These are phyloP conservation scores for Polychaeton citri DNA, from an alignment of 2,329 filamentous ascomycete species.

Conservation along the genomic window DNA sequence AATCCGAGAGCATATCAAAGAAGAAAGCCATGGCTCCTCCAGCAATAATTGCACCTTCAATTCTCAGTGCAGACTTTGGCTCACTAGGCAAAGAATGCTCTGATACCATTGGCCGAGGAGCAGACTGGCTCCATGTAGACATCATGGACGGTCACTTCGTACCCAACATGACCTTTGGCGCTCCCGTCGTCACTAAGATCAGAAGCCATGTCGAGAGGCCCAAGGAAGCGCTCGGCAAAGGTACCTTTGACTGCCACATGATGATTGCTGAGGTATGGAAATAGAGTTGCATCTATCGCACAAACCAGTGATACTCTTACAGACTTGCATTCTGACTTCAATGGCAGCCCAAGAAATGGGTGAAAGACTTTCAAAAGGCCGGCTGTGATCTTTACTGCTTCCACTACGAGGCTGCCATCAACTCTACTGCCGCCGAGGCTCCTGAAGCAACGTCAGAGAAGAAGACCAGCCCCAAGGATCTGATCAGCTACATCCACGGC, in stretches of 20 bases:
- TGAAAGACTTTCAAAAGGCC: slow-evolving; percentile 83
- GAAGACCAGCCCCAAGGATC: slow-evolving; percentile 68
- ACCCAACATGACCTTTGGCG: slow-evolving; percentile 93
- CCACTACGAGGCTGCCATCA: slow-evolving; percentile 90
- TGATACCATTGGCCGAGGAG: slow-evolving; percentile 70
- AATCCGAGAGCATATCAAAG: too few relatives aligned
- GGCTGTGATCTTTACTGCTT: slow-evolving; percentile 99
- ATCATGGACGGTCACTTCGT: slow-evolving; percentile 99
- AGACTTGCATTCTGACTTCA: background rate
- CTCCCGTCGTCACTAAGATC: slow-evolving; percentile 90
- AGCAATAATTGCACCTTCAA: slow-evolving; percentile 95
- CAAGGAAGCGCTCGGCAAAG: slow-evolving; percentile 54
- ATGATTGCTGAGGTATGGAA: slow-evolving; percentile 92
- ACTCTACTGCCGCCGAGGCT: slow-evolving; percentile 68
- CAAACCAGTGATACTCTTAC: too few relatives aligned
- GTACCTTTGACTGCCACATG: slow-evolving; percentile 99
- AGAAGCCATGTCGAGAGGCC: slow-evolving; percentile 72
- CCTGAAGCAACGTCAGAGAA: slow-evolving; percentile 55
- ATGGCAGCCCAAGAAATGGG: slow-evolving; percentile 86
- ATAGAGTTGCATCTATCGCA: too few relatives aligned
- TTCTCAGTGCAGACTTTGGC: slow-evolving; percentile 92
- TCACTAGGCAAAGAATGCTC: slow-evolving; percentile 75
- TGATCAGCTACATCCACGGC: slow-evolving; percentile 84
- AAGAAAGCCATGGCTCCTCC: slow-evolving; percentile 76
- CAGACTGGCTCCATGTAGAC: slow-evolving; percentile 90